Percentiles rank a stretch among this genome's conserved stretches.
These are phyloP conservation scores for Penicillium atrosanguineum DNA, from an alignment of 495 filamentous ascomycete species.

Conservation along the genomic window DNA sequence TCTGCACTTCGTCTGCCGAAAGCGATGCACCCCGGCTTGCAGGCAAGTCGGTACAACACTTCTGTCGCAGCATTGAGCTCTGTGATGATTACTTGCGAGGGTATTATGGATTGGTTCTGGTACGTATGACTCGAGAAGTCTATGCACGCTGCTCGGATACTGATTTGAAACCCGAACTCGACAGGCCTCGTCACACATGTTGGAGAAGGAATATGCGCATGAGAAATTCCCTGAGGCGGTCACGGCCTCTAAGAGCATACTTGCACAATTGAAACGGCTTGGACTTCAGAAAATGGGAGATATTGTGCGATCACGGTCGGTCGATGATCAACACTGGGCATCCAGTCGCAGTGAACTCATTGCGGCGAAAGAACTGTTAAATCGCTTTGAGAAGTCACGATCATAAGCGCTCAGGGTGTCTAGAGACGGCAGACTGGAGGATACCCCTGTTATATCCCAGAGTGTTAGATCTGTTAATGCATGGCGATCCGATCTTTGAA, in stretches of 20 bases:
- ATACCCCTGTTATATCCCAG: conserved; percentile 2
- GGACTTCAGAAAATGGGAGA: conserved; percentile 73
- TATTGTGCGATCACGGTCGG: conserved; percentile 62
- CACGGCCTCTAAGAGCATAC: conserved; percentile 44
- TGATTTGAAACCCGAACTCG: not conserved
- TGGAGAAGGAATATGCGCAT: conserved; percentile 12
- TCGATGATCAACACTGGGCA: conserved; percentile 59
- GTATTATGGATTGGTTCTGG: conserved; percentile 84
- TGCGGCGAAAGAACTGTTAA: conserved; percentile 72
- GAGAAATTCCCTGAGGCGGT: conserved; percentile 1
- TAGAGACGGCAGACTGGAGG: not conserved
- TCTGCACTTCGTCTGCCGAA: conserved; percentile 54
- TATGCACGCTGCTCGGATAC: not conserved
- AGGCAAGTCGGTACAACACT: conserved; percentile 72
- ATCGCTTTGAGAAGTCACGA: conserved; percentile 25
- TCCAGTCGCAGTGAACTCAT: conserved; percentile 73
- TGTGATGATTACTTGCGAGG: conserved; percentile 91
- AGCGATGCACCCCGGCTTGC: conserved; percentile 50
- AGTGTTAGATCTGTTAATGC: not conserved
- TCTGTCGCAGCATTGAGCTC: conserved; percentile 86
- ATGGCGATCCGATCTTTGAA: not conserved
- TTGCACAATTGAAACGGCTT: conserved; percentile 66
- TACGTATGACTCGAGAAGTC: conserved; percentile 33
- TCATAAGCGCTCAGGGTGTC: conserved; percentile 8
- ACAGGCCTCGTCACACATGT: conserved; percentile 23